Evolutionary conservation across 176 grass and related monocot species (phyloP), one percentile per base, ranked within the genome.

Genomic region (bread wheat (Triticum aestivum)): DNA sequence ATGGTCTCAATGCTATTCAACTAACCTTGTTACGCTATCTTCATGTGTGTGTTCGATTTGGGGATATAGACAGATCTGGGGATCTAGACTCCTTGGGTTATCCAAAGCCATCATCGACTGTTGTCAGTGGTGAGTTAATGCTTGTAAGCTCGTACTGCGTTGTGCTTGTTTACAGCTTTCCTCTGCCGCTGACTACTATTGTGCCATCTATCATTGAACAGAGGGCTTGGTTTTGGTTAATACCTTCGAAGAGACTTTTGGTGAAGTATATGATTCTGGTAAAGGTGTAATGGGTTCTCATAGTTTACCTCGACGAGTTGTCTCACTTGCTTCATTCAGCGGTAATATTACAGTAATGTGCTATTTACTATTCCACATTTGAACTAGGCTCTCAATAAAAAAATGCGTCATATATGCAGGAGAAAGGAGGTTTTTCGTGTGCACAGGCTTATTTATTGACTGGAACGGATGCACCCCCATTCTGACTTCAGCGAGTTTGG

Each of bases 211-310:
- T 42, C 12, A 61, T 61, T 39, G 26, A 73, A 23, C 81, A 83
- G 67, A 38, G 14, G 68, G 33, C 34, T 21, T 83, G 51, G n/a
- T 29, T 61, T 83, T 83, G 21, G 67, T 73, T 13, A 41, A 83
- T 83, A 61, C 21, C 14, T 72, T 83, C 17, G 66, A 83, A 83
- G 49, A 83, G 0, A 26, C n/a, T 72, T 83, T 83, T 72, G 81
- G 81, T 23, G 81, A 42, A 34, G 1, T 13, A 17, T 83, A 73
- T 45, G 70, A 23, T 15, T 45, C 20, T 83, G 23, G 67, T 20
- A 7, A 72, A 73, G 81, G 81, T 83, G 51, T 29, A 72, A 41
- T 32, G 41, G 23, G 20, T 29, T 83, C 34, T 12, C 9, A 37
- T 9, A 61, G 14, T 14, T 72, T 52, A 52, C 14, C 49, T 52